Evolutionary conservation across 352 stramenopile species (phyloP).

Genomic region (Stephanocyclus meneghinianus): DNA sequence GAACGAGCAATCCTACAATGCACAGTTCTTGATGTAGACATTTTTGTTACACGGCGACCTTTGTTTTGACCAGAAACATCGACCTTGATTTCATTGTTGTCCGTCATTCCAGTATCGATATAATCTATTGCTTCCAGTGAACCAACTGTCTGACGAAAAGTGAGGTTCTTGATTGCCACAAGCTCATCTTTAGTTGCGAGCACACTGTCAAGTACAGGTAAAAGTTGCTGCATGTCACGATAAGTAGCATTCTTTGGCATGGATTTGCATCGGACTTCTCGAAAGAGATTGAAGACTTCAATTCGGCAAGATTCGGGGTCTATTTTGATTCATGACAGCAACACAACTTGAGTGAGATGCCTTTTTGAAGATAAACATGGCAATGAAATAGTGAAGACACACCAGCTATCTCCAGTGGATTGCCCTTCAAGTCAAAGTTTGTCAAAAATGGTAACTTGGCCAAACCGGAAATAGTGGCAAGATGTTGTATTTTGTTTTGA

Average conservation of each 20-base stretch:
- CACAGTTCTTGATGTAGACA: slow-evolving; percentile 24
- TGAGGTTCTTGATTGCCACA: slow-evolving; percentile 52
- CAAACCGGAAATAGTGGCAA: slow-evolving; percentile 55
- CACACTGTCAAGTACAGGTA: slow-evolving; percentile 60
- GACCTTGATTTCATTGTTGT: slow-evolving; percentile 39
- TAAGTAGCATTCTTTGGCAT: slow-evolving; percentile 51
- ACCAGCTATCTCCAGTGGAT: slow-evolving; percentile 58
- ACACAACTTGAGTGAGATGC: slow-evolving; percentile 1
- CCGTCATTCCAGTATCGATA: slow-evolving; percentile 18
- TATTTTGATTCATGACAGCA: slow-evolving; percentile 3
- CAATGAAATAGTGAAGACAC: slow-evolving; percentile 7
- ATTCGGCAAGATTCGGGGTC: slow-evolving; percentile 47
- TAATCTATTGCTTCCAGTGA: slow-evolving; percentile 17
- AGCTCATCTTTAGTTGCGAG: slow-evolving; percentile 60
- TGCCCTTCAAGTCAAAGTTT: slow-evolving; percentile 62
- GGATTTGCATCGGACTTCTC: slow-evolving; percentile 44
- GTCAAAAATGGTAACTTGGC: slow-evolving; percentile 69
- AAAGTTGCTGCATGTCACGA: slow-evolving; percentile 52
- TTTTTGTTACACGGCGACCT: slow-evolving; percentile 29
- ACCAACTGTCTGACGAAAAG: slow-evolving; percentile 48
- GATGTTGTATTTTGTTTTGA: slow-evolving; percentile 66
- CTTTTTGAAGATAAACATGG: background rate
- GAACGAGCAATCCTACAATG: slow-evolving; percentile 19
- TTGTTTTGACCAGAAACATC: slow-evolving; percentile 14
- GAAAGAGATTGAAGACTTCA: slow-evolving; percentile 60